Conservation (phyloP, 2,329 filamentous ascomycete species). For the Colletotrichum acutatum region DNA sequence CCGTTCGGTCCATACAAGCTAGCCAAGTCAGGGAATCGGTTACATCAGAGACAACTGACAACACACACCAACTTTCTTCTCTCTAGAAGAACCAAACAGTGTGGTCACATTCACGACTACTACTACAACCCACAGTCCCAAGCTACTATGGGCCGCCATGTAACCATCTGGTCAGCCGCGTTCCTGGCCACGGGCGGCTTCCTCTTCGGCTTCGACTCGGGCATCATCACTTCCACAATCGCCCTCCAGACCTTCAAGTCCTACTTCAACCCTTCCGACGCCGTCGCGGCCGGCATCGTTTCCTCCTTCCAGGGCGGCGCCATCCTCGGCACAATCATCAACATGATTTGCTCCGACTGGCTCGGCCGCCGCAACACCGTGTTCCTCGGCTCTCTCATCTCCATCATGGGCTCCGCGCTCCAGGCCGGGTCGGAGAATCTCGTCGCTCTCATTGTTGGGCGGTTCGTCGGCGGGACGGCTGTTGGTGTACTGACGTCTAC, state of each 20-base stretch:
- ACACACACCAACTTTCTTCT: background rate
- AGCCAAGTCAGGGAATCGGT: background rate
- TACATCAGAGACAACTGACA: background rate
- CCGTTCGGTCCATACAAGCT: background rate
- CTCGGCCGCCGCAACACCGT: slow-evolving; percentile 45
- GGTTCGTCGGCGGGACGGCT: slow-evolving; percentile 60
- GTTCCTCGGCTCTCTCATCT: slow-evolving; percentile 43
- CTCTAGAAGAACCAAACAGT: background rate
- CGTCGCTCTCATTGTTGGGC: slow-evolving; percentile 58
- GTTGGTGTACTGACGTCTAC: slow-evolving; percentile 59
- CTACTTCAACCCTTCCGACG: slow-evolving; percentile 52
- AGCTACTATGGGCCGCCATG: slow-evolving; percentile 26
- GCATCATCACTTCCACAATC: slow-evolving; percentile 52
- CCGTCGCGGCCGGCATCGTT: slow-evolving; percentile 40
- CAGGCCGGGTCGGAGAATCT: slow-evolving; percentile 45
- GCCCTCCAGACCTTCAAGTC: slow-evolving; percentile 47
- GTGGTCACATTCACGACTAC: background rate
- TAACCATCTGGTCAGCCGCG: slow-evolving; percentile 37
- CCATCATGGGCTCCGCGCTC: slow-evolving; percentile 43
- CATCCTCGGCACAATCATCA: slow-evolving; percentile 42
- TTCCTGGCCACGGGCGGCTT: slow-evolving; percentile 43
- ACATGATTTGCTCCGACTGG: slow-evolving; percentile 44
- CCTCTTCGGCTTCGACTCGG: slow-evolving; percentile 59
- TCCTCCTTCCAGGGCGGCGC: slow-evolving; percentile 44
- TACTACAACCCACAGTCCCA: background rate